Percentiles rank a stretch among this genome's conserved stretches.
Evolutionary conservation across 2,329 filamentous ascomycete genomes (phyloP).

Genomic region (Raffaelea albimanens): DNA sequence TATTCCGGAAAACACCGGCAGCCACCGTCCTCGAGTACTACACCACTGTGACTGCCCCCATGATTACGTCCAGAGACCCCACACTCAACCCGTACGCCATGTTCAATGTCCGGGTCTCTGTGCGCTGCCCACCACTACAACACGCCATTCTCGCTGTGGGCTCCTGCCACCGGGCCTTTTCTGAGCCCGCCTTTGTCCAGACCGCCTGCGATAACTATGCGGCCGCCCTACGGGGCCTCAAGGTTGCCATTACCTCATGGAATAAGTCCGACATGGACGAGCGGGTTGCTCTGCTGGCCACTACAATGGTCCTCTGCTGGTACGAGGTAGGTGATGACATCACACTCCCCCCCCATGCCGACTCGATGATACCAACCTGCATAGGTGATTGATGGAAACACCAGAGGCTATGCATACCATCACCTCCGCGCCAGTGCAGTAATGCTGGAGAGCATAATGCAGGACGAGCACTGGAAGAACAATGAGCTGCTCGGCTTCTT

Average conservation of each 20-base stretch:
- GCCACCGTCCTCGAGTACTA: not conserved
- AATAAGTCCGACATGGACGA: not conserved
- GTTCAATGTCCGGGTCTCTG: not conserved
- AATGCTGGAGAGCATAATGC: not conserved
- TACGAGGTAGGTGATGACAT: too few relatives aligned
- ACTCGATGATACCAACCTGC: too few relatives aligned
- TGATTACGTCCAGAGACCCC: not conserved
- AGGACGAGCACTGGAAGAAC: not conserved
- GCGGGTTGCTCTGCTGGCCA: not conserved
- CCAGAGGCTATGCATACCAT: not conserved
- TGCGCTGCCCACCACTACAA: not conserved
- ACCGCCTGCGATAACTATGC: not conserved
- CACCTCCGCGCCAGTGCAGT: not conserved
- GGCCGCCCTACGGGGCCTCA: not conserved
- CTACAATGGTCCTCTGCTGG: not conserved
- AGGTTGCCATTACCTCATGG: not conserved
- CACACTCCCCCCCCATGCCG: too few relatives aligned
- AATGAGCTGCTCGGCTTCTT: not conserved
- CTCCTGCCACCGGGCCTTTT: not conserved
- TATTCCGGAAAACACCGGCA: not conserved
- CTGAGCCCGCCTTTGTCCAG: not conserved
- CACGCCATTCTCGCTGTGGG: not conserved
- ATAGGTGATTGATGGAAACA: not conserved
- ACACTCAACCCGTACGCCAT: not conserved
- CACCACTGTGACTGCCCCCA: not conserved